phyloP scores from a whole-genome alignment of 2,329 filamentous ascomycete species.

The Paracoccidioides brasiliensis region DNA sequence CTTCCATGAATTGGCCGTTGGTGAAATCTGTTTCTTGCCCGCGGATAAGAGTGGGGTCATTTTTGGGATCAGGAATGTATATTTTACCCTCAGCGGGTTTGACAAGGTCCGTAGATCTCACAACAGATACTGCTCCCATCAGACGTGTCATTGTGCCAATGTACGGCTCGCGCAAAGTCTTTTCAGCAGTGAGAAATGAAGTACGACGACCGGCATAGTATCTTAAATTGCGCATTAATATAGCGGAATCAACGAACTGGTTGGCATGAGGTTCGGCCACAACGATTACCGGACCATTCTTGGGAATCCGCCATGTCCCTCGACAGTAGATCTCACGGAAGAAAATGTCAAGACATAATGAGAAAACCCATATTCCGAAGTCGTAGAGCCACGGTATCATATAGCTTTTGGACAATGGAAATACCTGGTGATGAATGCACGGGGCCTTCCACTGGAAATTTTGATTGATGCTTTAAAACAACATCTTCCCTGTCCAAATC shows the following conservation, averaged over 20 bases:
- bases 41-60: constrained; percentile 60
- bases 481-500: no score
- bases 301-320: constrained; percentile 72
- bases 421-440: no score
- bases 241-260: constrained; percentile 77
- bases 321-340: constrained; percentile 81
- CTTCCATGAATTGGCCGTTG: constrained; percentile 48
- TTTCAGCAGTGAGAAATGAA: constrained; percentile 71
- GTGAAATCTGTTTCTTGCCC: constrained; percentile 65
- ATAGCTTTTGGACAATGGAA: background rate
- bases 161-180: constrained; percentile 68
- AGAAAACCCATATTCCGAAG: constrained; percentile 20
- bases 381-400: constrained; percentile 23
- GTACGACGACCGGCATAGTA: constrained; percentile 67
- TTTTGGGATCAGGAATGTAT: constrained; percentile 65
- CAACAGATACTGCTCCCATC: constrained; percentile 70
- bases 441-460: no score
- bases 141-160: constrained; percentile 68
- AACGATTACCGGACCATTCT: constrained; percentile 67
- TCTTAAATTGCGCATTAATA: constrained; percentile 67
- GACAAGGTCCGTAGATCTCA: constrained; percentile 66
- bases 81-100: constrained; percentile 59
- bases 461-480: no score
- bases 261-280: constrained; percentile 84
- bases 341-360: constrained; percentile 67